Base-by-base conservation (phyloP, 2,329 filamentous ascomycete genomes). In the Xylariaceae sp. region DNA sequence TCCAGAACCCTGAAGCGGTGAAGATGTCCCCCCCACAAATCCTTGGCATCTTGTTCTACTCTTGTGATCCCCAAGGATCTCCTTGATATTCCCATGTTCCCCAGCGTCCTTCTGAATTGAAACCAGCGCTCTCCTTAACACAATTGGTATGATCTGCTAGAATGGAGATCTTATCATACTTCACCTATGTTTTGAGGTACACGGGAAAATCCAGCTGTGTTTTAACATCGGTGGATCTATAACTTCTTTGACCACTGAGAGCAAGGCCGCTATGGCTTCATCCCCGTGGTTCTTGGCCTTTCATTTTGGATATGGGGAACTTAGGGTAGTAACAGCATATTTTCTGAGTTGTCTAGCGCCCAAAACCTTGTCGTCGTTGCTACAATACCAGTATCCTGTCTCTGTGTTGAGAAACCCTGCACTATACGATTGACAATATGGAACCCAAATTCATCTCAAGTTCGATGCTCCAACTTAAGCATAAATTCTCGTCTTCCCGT, bases 91-190 rank as follows among this genome's bases (percentile, higher is more conserved):
- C 32, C 56, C 51, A 53, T 56, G 58, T 55, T 62, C 32, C 56
- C 51, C 48, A 53, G 57, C 50, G 57, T 44, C 59, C 44, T 55
- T 54, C 57, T 60, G 44, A 58, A 59, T 59, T 43, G 42, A 54
- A 60, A 57, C 59, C 52, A 50, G 52, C 48, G 19, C 16, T 49
- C 18, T 51, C 53, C 57, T 54, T 40, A 63, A 59, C 62, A 23
- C 23, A 2, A 10, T 53, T 50, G 20, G 60, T 66, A 60, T 67
- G 61, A 67, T 68, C 66, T 64, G 32, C 63, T 47, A 23, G 44
- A 21, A 41, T 18, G 57, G 50, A 54, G 52, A 65, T 66, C 59
- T 60, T 64, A 62, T 61, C 55, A 52, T 46, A 57, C 49, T 40
- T 43, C 43, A 43, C 51, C 54, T 43, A 53, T 48, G 62, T 65